Evolutionary conservation across 1,284 basidiomycete species (phyloP).

Genomic region (Flammula alnicola): DNA sequence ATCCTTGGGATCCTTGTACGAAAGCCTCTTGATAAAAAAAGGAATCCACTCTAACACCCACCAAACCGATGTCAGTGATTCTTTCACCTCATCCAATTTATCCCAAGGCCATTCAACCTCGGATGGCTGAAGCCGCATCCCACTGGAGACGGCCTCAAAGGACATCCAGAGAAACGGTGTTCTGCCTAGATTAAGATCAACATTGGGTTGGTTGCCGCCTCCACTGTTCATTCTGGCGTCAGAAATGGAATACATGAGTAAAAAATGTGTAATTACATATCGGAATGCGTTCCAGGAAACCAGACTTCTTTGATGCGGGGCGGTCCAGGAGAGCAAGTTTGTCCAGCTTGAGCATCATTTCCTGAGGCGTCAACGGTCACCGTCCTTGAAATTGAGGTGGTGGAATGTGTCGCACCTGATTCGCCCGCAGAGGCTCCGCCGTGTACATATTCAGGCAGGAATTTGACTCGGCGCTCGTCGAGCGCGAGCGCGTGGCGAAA

Average conservation of each 20-base stretch:
- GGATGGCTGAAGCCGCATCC: slow-evolving; percentile 9
- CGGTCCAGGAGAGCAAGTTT: no score
- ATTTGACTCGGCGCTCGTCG: slow-evolving; percentile 43
- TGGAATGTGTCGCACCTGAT: no score
- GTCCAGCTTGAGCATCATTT: no score
- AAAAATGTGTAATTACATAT: slow-evolving; percentile 11
- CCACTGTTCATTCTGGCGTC: no score
- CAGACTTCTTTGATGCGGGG: slow-evolving; percentile 11
- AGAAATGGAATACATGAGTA: neutral
- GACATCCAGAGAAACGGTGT: slow-evolving; percentile 20
- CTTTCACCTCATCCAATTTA: slow-evolving; percentile 12
- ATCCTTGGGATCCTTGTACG: slow-evolving; percentile 4
- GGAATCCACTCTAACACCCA: slow-evolving; percentile 15
- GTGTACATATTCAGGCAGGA: slow-evolving; percentile 37
- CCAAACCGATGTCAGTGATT: slow-evolving; percentile 18
- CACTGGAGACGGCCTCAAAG: slow-evolving; percentile 14
- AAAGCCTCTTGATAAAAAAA: slow-evolving; percentile 8
- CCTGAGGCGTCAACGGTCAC: no score
- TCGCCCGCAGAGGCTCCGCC: slow-evolving; percentile 6
- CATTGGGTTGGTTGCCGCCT: slow-evolving; percentile 16
- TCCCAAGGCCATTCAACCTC: slow-evolving; percentile 9
- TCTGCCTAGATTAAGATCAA: slow-evolving; percentile 14
- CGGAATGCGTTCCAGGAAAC: slow-evolving; percentile 22
- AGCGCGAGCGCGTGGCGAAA: slow-evolving; percentile 37
- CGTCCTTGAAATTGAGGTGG: no score